Percentiles rank a stretch among this genome's conserved stretches.
Conservation (phyloP, 139 green algal genomes). For the Spirogloea muscicola region DNA sequence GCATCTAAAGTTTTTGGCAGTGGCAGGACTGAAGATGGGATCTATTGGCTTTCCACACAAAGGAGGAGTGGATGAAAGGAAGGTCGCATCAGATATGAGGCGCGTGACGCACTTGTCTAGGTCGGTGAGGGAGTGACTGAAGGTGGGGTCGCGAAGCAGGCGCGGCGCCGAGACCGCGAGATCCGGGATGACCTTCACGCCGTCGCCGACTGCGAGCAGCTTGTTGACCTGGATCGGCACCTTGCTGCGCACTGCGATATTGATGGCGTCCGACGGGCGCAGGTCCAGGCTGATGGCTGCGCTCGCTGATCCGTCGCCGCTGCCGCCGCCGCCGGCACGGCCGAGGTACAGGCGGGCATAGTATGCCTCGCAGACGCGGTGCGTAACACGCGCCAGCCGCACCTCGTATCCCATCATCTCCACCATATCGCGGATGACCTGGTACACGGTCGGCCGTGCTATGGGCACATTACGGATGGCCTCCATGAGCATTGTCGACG, state of each 20-base stretch:
- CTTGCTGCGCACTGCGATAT: slow-evolving; percentile 24
- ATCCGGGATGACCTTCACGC: slow-evolving; percentile 30
- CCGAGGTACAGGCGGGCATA: slow-evolving; percentile 36
- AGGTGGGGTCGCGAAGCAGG: no score
- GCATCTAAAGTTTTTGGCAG: no score
- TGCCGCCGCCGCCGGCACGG: background rate
- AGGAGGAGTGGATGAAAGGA: no score
- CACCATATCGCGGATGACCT: slow-evolving; percentile 44
- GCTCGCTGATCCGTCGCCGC: background rate
- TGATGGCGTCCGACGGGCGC: slow-evolving; percentile 33
- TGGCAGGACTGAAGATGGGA: no score
- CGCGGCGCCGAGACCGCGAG: no score
- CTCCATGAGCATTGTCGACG: slow-evolving; percentile 30
- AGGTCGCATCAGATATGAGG: no score
- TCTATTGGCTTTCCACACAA: no score
- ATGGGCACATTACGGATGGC: background rate
- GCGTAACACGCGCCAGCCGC: no score
- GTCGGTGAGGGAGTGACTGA: no score
- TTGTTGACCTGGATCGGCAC: slow-evolving; percentile 40
- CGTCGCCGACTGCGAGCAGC: slow-evolving; percentile 21
- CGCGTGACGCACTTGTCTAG: no score
- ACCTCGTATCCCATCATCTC: slow-evolving; percentile 43
- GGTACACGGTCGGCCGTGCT: slow-evolving; percentile 32
- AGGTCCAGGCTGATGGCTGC: slow-evolving; percentile 15
- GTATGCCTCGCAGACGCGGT: slow-evolving; percentile 31